Evolutionary conservation across 2,329 filamentous ascomycete species (phyloP).

Genomic region (Fusarium multiceps): DNA sequence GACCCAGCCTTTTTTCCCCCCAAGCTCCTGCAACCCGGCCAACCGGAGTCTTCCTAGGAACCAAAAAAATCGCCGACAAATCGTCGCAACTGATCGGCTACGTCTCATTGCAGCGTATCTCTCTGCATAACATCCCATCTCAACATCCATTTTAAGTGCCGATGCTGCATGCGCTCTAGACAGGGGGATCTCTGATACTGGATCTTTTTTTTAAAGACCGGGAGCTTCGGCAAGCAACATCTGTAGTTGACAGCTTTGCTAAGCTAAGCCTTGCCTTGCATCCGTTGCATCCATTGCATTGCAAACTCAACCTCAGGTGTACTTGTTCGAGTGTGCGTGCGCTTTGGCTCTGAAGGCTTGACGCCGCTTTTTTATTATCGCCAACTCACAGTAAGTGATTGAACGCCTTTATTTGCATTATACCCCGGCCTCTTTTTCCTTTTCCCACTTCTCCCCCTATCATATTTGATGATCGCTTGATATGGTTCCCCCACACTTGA

Average conservation of each 20-base stretch:
- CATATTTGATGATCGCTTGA: constrained; percentile 29
- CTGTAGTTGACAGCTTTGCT: constrained; percentile 27
- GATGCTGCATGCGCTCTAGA: constrained; percentile 43
- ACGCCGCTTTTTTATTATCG: constrained; percentile 25
- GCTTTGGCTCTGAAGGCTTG: constrained; percentile 26
- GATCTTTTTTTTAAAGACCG: constrained; percentile 24
- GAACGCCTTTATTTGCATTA: background rate
- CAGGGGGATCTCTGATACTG: constrained; percentile 32
- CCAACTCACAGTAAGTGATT: constrained; percentile 39
- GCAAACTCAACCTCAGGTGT: constrained; percentile 12
- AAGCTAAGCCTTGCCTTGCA: background rate
- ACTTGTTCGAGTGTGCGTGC: background rate
- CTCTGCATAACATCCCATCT: constrained; percentile 38
- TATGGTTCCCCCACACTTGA: constrained; percentile 32
- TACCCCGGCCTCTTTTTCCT: constrained; percentile 7
- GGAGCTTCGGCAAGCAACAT: constrained; percentile 32
- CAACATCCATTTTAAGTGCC: constrained; percentile 34
- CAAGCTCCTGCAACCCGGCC: constrained; percentile 40
- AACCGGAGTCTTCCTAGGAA: constrained; percentile 37
- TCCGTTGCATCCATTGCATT: background rate
- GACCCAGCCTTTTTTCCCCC: constrained; percentile 19
- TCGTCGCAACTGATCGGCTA: constrained; percentile 27
- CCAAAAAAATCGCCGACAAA: constrained; percentile 30
- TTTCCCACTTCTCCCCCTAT: constrained; percentile 14
- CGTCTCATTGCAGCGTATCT: constrained; percentile 40